Base-by-base conservation (phyloP, 2,329 filamentous ascomycete species). In the Pyrenophora teres region DNA sequence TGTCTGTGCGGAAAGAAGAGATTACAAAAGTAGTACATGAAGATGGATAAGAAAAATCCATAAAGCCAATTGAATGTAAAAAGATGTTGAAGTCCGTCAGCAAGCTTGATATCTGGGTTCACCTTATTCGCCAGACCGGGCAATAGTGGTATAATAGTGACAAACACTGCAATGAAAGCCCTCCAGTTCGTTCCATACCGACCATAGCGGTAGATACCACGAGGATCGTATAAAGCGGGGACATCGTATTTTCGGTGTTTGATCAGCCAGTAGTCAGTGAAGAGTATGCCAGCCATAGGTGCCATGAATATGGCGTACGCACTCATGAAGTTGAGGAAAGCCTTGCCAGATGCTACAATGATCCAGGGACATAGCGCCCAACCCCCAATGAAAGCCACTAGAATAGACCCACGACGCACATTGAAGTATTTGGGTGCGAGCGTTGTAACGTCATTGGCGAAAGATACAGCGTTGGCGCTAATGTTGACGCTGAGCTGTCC, bases 1-100 rank as follows among this genome's bases (percentile, higher is more conserved):
- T 66, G 59, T 4, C 56, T 50, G 5, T 63, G 63, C 1, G 73
- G 73, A 46, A 69, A 74, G 54, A 74, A 67, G 36, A 68, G 52
- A 23, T 60, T 66, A 18, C 73, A 56, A 1, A 54, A 33, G 12
- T 41, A 54, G 42, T 76, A 76, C 4, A 71, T 45, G 4, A 68
- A 42, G 2, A 56, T 47, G 6, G 52, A 56, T 6, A 58, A 27
- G 27, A 47, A 50, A 41, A 75, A 74, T 0, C 72, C 70, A 32
- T 65, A 68, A 3, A 61, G 68, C 57, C 74, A 77, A 4, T 74
- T 72, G 57, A 70, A 74, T 6, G 74, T 64, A 38, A 74, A 75
- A 45, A 55, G 16, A 59, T 67, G 32, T 65, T 66, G 30, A 8
- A 58, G 42, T 6, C 56, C 55, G 1, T 36, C n/a, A 2, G 44